phyloP scores from a whole-genome alignment of 331 rosid species.

The Telfairia occidentalis region DNA sequence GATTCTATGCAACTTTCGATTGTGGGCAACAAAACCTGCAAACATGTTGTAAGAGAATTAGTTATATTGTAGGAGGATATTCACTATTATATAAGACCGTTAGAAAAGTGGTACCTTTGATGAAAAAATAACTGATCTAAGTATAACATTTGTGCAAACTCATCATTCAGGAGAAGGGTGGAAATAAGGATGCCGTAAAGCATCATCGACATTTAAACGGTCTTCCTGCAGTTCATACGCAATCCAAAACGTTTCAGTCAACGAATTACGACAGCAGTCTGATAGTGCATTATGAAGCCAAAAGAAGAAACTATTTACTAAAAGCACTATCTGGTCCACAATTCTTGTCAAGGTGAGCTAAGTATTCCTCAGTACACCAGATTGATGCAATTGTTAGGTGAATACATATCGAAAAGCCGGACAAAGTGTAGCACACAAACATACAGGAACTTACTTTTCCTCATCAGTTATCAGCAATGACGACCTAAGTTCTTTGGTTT shows the following conservation, averaged over 20 bases:
- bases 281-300: background rate
- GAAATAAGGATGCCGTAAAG: conserved; percentile 77
- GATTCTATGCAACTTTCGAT: background rate
- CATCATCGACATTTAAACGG: conserved; percentile 64
- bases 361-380: background rate
- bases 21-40: background rate
- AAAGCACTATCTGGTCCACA: background rate
- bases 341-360: background rate
- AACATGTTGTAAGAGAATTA: background rate
- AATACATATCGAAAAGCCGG: background rate
- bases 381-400: background rate
- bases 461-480: background rate
- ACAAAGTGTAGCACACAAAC: background rate
- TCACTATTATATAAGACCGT: background rate
- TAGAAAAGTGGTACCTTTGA: conserved; percentile 9
- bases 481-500: background rate
- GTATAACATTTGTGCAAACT: conserved; percentile 7
- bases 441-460: background rate
- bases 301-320: background rate
- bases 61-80: background rate
- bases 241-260: conserved; percentile 6
- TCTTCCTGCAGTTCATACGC: conserved; percentile 46
- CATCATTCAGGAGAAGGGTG: conserved; percentile 41
- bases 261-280: background rate
- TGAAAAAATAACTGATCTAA: background rate